phyloP scores from a whole-genome alignment of 306 rosid species.

The Gillenia trifoliata region DNA sequence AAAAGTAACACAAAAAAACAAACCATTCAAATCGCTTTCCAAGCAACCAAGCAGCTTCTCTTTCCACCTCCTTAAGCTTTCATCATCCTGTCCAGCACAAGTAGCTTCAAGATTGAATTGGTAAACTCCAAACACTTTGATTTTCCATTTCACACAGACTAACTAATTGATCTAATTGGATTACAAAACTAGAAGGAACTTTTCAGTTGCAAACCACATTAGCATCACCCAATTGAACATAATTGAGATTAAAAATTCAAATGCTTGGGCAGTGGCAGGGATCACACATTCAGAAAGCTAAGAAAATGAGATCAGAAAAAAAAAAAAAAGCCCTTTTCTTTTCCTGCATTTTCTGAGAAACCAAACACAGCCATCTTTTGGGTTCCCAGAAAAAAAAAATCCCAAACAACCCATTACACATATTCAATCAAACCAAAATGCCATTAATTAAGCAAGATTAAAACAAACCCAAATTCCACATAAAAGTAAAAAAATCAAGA shows the following conservation, averaged over 20 bases:
- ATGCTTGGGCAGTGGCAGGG: background rate
- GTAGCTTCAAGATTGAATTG: conserved; percentile 11
- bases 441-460: background rate
- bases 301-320: background rate
- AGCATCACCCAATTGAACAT: background rate
- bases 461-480: conserved; percentile 20
- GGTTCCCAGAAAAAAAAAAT: conserved; percentile 10
- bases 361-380: background rate
- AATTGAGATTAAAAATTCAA: background rate
- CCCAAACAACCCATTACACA: background rate
- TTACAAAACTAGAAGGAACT: background rate
- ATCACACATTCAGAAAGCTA: background rate
- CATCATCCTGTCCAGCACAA: conserved; percentile 67
- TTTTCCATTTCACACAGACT: background rate
- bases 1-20: conserved; percentile 16
- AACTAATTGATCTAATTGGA: background rate
- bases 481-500: background rate
- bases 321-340: background rate
- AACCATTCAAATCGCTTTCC: conserved; percentile 80
- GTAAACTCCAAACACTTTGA: background rate
- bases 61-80: conserved; percentile 98
- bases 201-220: background rate
- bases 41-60: conserved; percentile 91
- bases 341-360: background rate
- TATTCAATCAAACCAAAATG: background rate